Conservation (phyloP, 139 green algal genomes). For the Micromonas commoda region DNA sequence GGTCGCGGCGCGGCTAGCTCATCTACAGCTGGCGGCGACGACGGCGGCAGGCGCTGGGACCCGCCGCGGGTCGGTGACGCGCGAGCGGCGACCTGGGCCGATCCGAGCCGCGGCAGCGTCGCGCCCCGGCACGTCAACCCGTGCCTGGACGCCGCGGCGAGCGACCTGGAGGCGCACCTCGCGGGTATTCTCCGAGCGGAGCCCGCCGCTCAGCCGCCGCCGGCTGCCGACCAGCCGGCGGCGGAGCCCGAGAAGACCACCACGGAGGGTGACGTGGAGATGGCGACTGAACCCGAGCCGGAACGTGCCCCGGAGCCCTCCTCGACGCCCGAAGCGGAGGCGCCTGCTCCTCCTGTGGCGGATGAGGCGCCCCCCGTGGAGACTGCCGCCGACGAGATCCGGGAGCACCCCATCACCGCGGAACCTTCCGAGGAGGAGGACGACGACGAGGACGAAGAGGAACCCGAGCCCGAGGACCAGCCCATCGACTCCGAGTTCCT, state of each 20-base stretch:
- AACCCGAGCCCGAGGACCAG: background rate
- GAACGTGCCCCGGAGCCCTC: background rate
- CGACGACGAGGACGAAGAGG: background rate
- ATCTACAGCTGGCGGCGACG: background rate
- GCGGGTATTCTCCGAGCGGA: background rate
- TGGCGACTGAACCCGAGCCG: no score
- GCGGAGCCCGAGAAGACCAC: no score
- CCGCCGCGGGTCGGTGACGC: background rate
- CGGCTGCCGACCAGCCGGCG: no score
- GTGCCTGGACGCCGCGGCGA: background rate
- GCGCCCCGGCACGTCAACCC: no score
- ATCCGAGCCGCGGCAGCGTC: background rate
- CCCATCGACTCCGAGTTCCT: conserved; percentile 88
- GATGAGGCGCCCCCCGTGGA: no score
- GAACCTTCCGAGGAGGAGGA: no score
- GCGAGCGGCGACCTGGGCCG: background rate
- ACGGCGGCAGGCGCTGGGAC: background rate
- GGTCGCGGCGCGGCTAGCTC: background rate
- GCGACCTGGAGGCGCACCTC: background rate
- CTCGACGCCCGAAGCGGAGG: background rate
- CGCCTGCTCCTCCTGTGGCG: no score
- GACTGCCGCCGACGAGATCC: no score
- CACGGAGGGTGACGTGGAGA: no score
- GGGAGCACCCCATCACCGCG: no score
- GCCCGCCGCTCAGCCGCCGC: background rate